phyloP scores from a whole-genome alignment of 139 green algal genomes.

The Trebouxia sp. region DNA sequence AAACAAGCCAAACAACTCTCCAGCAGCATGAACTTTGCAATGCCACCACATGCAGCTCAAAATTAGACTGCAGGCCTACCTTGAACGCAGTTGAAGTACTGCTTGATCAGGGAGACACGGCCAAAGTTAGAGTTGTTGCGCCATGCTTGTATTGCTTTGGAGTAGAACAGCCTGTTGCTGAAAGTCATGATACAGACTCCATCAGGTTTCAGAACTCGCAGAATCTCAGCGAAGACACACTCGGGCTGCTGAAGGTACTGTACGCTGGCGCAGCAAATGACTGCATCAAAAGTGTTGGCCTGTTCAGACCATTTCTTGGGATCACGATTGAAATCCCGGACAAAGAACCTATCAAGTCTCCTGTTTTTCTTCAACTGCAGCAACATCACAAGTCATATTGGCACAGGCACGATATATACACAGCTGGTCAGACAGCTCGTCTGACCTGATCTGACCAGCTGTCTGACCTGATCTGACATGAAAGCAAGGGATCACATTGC shows the following conservation, averaged over 20 bases:
- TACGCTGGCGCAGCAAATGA: slow-evolving; percentile 42
- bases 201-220: slow-evolving; percentile 83
- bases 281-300: slow-evolving; percentile 67
- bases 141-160: slow-evolving; percentile 84
- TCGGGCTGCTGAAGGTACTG: slow-evolving; percentile 88
- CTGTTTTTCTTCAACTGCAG: slow-evolving; percentile 69
- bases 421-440: too few relatives aligned
- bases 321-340: slow-evolving; percentile 77
- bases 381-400: not conserved
- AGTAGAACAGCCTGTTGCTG: slow-evolving; percentile 84
- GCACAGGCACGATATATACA: too few relatives aligned
- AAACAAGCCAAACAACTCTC: slow-evolving; percentile 3
- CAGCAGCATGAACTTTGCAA: too few relatives aligned
- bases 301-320: slow-evolving; percentile 64
- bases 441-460: too few relatives aligned
- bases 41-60: too few relatives aligned
- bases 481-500: not conserved
- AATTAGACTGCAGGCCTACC: slow-evolving; percentile 17
- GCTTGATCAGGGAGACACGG: slow-evolving; percentile 68
- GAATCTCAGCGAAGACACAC: slow-evolving; percentile 85
- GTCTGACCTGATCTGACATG: too few relatives aligned
- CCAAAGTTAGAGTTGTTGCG: slow-evolving; percentile 65
- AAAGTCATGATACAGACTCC: slow-evolving; percentile 85
- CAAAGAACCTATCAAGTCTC: slow-evolving; percentile 72
- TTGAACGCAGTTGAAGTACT: slow-evolving; percentile 71